A percentile compares a stretch with the other conserved stretches of the same genome.
These are phyloP conservation scores for Boletellus deceptivus DNA, from an alignment of 1,284 basidiomycete species.

Conservation along the genomic window DNA sequence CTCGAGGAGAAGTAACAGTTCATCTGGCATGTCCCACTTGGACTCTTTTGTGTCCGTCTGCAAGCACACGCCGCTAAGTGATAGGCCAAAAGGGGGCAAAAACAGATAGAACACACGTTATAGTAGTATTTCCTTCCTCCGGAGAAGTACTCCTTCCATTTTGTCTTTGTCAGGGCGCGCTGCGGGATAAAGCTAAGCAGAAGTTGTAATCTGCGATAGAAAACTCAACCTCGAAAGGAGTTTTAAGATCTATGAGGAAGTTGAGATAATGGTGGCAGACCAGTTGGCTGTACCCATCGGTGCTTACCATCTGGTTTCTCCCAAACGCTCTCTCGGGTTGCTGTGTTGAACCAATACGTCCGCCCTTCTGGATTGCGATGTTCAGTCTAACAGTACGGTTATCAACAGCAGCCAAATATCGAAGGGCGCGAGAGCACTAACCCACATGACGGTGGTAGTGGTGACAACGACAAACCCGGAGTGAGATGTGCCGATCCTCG, in stretches of 20 bases:
- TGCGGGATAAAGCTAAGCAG: constrained; percentile 34
- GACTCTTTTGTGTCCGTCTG: constrained; percentile 83
- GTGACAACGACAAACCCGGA: not conserved
- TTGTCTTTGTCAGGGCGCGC: constrained; percentile 82
- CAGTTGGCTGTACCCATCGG: constrained; percentile 6
- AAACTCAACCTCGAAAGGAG: constrained; percentile 76
- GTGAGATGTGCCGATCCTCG: constrained; percentile 5
- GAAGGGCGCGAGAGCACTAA: constrained; percentile 19
- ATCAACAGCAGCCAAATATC: constrained; percentile 3
- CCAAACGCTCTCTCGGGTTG: constrained; percentile 78
- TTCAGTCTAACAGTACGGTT: constrained; percentile 52
- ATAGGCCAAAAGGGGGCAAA: not conserved
- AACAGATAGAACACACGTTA: constrained; percentile 52
- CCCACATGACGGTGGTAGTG: constrained; percentile 25
- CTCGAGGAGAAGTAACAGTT: constrained; percentile 76
- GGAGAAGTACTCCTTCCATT: constrained; percentile 93
- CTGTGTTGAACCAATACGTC: constrained; percentile 85
- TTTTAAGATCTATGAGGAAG: constrained; percentile 60
- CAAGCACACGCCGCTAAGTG: not conserved
- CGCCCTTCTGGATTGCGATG: constrained; percentile 82
- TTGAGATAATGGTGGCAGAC: constrained; percentile 8
- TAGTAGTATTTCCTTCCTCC: constrained; percentile 92
- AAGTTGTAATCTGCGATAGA: not conserved
- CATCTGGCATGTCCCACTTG: constrained; percentile 96
- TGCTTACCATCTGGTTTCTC: constrained; percentile 79